Conservation (phyloP, 371 early-diverging fungal genomes). For the Rhizomucor miehei region DNA sequence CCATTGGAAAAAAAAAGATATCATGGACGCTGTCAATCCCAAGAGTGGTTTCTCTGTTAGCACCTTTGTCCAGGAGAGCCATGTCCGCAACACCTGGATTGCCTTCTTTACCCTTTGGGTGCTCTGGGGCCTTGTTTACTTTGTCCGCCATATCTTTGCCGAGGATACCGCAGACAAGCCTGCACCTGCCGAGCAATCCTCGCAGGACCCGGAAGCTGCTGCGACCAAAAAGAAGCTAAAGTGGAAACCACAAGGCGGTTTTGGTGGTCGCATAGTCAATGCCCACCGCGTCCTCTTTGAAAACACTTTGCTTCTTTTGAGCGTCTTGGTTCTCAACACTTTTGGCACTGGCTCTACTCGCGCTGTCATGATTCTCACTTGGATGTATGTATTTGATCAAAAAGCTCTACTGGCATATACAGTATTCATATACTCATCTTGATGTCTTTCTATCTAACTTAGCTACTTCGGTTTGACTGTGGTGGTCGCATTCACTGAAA, state of each 20-base stretch:
- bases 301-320: slow-evolving; percentile 33
- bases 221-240: background rate
- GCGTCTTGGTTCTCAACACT: slow-evolving; percentile 38
- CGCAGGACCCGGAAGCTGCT: slow-evolving; percentile 15
- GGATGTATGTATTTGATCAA: slow-evolving; percentile 26
- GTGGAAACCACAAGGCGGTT: slow-evolving; percentile 9
- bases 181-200: slow-evolving; percentile 5
- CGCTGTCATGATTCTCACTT: slow-evolving; percentile 45
- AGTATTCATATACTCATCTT: too few species aligned
- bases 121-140: slow-evolving; percentile 33
- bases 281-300: slow-evolving; percentile 36
- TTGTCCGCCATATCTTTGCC: slow-evolving; percentile 19
- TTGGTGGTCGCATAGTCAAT: slow-evolving; percentile 15
- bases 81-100: slow-evolving; percentile 33
- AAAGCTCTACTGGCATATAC: background rate
- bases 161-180: slow-evolving; percentile 10
- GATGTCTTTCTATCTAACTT: background rate
- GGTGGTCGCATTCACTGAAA: slow-evolving; percentile 33
- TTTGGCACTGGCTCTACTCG: slow-evolving; percentile 43
- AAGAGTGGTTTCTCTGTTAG: slow-evolving; percentile 4
- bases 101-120: slow-evolving; percentile 35
- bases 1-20: too few species aligned
- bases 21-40: slow-evolving; percentile 5
- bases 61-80: slow-evolving; percentile 19
- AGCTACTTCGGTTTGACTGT: slow-evolving; percentile 41